These are phyloP conservation scores for Collybia nuda DNA, from an alignment of 768 basidiomycete genomes.

Conservation along the genomic window DNA sequence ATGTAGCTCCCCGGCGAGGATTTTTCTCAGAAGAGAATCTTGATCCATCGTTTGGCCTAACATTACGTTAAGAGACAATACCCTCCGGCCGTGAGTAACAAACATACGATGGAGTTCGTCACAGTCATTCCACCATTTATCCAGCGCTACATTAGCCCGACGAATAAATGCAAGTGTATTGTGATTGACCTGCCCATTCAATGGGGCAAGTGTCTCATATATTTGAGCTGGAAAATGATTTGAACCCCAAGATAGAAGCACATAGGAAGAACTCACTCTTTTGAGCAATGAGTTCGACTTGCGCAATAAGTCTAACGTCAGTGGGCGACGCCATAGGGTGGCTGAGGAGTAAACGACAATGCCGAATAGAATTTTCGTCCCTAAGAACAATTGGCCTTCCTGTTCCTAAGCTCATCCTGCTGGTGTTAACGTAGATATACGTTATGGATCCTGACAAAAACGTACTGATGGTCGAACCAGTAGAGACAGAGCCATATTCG, in stretches of 20 bases:
- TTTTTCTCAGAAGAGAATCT: slow-evolving; percentile 80
- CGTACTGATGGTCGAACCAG: slow-evolving; percentile 95
- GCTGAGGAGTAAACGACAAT: slow-evolving; percentile 77
- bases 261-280: slow-evolving; percentile 60
- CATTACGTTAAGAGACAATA: slow-evolving; percentile 6
- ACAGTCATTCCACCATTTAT: slow-evolving; percentile 91
- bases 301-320: slow-evolving; percentile 83
- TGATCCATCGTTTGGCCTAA: slow-evolving; percentile 81
- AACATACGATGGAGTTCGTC: slow-evolving; percentile 77
- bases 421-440: slow-evolving; percentile 5
- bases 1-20: slow-evolving; percentile 85
- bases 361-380: slow-evolving; percentile 84
- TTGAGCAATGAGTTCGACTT: slow-evolving; percentile 88
- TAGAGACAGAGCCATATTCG: slow-evolving; percentile 94
- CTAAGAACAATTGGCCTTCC: slow-evolving; percentile 88
- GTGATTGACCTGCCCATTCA: slow-evolving; percentile 85
- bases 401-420: slow-evolving; percentile 87
- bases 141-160: slow-evolving; percentile 81
- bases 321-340: slow-evolving; percentile 90
- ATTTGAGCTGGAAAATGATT: slow-evolving; percentile 69
- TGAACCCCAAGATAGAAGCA: background rate
- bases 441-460: slow-evolving; percentile 12
- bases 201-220: slow-evolving; percentile 83
- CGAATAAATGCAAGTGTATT: slow-evolving; percentile 86
- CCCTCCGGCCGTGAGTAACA: slow-evolving; percentile 1